Evolutionary conservation across 495 filamentous ascomycete genomes (phyloP).

Genomic region (Delitschia confertaspora): DNA sequence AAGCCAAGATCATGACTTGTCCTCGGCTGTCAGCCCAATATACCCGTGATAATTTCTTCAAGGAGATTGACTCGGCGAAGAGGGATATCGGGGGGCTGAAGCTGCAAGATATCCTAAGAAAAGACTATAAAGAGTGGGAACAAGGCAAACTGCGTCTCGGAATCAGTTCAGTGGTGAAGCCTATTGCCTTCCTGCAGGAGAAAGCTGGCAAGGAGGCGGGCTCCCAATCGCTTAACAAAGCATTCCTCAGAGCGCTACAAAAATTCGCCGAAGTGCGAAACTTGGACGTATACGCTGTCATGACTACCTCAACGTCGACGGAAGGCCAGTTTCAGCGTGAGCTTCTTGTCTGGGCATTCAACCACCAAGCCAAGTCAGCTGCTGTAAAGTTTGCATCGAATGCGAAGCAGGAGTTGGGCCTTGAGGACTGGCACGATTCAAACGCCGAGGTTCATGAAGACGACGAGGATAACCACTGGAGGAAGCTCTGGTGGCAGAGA

Average conservation of each 20-base stretch:
- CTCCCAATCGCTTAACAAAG: conserved; percentile 29
- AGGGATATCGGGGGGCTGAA: conserved; percentile 57
- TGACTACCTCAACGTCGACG: conserved; percentile 57
- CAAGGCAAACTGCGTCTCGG: conserved; percentile 56
- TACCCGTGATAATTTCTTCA: conserved; percentile 53
- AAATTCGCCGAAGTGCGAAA: conserved; percentile 49
- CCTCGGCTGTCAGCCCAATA: conserved; percentile 36
- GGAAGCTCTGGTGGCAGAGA: conserved; percentile 45
- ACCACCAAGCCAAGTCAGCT: conserved; percentile 38
- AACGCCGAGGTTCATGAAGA: conserved; percentile 7
- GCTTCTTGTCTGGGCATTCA: conserved; percentile 59
- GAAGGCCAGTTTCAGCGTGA: conserved; percentile 58
- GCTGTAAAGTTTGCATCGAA: conserved; percentile 46
- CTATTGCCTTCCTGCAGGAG: conserved; percentile 51
- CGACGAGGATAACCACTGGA: conserved; percentile 14
- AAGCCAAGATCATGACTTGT: conserved; percentile 42
- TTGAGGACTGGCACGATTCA: conserved; percentile 46
- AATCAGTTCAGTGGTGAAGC: conserved; percentile 63
- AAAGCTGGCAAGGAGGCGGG: conserved; percentile 43
- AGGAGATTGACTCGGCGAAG: conserved; percentile 58
- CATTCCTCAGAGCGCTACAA: conserved; percentile 43
- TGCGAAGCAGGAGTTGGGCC: conserved; percentile 42
- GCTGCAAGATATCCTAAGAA: conserved; percentile 66
- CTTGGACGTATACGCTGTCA: conserved; percentile 61
- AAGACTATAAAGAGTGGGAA: conserved; percentile 89